Conservation (phyloP, 1,284 basidiomycete species). For the Irpex lacteus region DNA sequence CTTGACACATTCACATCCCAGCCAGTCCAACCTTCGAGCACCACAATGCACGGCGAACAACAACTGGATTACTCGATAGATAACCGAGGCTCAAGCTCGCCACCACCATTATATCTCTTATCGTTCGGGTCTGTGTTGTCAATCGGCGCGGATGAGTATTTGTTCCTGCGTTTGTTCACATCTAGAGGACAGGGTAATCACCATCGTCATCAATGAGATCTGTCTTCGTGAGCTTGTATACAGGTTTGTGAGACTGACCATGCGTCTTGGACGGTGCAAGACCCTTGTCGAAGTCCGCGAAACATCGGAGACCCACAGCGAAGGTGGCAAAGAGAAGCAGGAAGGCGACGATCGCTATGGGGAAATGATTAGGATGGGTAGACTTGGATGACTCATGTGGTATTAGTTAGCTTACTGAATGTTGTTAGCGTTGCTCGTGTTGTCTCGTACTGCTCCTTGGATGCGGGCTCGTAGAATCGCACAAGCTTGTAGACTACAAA, state of each 20-base stretch:
- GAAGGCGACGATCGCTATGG: constrained; percentile 69
- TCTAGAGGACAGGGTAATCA: constrained; percentile 32
- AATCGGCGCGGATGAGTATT: constrained; percentile 37
- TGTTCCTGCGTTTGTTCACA: constrained; percentile 42
- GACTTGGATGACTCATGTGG: not conserved
- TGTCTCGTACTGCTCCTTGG: constrained; percentile 53
- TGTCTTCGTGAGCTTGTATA: constrained; percentile 22
- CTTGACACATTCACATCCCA: not conserved
- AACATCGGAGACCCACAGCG: constrained; percentile 71
- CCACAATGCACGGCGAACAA: not conserved
- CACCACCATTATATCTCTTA: constrained; percentile 34
- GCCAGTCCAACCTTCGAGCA: not conserved
- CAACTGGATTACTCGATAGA: constrained; percentile 43
- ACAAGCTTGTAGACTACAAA: constrained; percentile 73
- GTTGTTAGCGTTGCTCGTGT: constrained; percentile 74
- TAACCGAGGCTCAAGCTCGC: constrained; percentile 39
- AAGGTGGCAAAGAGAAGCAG: constrained; percentile 70
- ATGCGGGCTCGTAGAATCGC: constrained; percentile 67
- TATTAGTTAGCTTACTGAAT: constrained; percentile 59
- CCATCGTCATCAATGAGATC: constrained; percentile 26
- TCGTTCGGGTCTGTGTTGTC: constrained; percentile 33
- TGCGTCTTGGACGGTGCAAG: constrained; percentile 66
- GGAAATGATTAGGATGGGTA: not conserved
- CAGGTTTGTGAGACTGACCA: constrained; percentile 54
- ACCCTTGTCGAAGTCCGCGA: constrained; percentile 77